Evolutionary conservation across 805 yeast species (phyloP).

Genomic region (Candida piceae): DNA sequence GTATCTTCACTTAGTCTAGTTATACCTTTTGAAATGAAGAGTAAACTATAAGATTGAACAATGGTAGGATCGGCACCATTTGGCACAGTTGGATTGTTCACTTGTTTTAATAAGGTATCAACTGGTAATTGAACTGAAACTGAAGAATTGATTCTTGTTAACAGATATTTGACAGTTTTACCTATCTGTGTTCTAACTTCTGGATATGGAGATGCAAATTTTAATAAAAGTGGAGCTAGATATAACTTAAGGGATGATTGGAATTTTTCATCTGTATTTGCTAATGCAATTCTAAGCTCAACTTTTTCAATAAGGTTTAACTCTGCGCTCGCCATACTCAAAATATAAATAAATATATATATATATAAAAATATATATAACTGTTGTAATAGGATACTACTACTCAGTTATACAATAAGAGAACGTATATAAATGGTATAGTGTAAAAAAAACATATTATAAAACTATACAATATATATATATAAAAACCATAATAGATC

Average conservation of each 20-base stretch:
- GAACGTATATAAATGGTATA: no score
- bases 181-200: slow-evolving; percentile 60
- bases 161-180: slow-evolving; percentile 59
- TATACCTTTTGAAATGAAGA: slow-evolving; percentile 65
- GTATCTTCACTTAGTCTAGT: slow-evolving; percentile 43
- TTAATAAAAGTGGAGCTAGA: slow-evolving; percentile 72
- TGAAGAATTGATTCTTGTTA: slow-evolving; percentile 60
- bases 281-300: slow-evolving; percentile 75
- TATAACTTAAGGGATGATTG: slow-evolving; percentile 56
- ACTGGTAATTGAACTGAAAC: slow-evolving; percentile 58
- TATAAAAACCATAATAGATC: no score
- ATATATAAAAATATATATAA: no score
- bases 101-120: slow-evolving; percentile 57
- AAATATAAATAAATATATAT: no score
- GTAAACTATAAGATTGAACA: slow-evolving; percentile 56
- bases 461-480: no score
- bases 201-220: slow-evolving; percentile 65
- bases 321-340: slow-evolving; percentile 38
- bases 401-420: no score
- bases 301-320: slow-evolving; percentile 65
- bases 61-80: slow-evolving; percentile 38
- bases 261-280: slow-evolving; percentile 61
- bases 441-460: no score
- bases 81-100: slow-evolving; percentile 46
- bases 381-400: no score